phyloP scores from a whole-genome alignment of 768 basidiomycete species.

The Rhodotorula sphaerocarpa region DNA sequence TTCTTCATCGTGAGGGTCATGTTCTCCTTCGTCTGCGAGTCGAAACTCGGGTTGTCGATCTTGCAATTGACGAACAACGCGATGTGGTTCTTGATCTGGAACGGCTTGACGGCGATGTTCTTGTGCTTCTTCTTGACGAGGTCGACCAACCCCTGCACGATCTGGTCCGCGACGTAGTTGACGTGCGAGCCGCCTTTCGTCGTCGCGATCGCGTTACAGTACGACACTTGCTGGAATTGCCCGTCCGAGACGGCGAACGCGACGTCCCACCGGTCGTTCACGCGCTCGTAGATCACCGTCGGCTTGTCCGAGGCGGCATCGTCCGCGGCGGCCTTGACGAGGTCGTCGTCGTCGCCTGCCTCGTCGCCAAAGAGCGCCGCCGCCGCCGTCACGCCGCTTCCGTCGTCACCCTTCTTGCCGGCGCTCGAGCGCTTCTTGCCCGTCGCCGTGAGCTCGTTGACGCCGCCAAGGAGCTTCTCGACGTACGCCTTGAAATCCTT shows the following conservation, averaged over 20 bases:
- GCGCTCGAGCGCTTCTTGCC: constrained; percentile 1
- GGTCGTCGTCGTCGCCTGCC: constrained; percentile 16
- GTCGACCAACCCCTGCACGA: constrained; percentile 72
- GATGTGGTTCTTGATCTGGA: constrained; percentile 94
- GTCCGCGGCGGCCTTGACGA: constrained; percentile 22
- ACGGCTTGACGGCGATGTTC: constrained; percentile 81
- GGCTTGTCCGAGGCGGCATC: constrained; percentile 62
- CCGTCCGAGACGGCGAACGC: constrained; percentile 92
- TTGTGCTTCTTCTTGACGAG: constrained; percentile 95
- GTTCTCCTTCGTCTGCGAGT: constrained; percentile 97
- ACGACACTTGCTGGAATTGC: constrained; percentile 84
- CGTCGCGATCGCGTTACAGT: constrained; percentile 94
- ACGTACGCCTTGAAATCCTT: constrained; percentile 96
- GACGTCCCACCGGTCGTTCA: constrained; percentile 82
- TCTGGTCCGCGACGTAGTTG: constrained; percentile 69
- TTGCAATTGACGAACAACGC: constrained; percentile 94
- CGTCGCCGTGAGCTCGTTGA: constrained; percentile 57
- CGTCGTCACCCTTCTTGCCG: constrained; percentile 1
- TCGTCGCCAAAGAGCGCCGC: constrained; percentile 2
- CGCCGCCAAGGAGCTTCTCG: constrained; percentile 77
- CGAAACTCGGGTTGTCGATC: constrained; percentile 96
- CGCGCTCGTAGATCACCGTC: constrained; percentile 69
- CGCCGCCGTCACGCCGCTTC: neutral
- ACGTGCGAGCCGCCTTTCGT: constrained; percentile 96
- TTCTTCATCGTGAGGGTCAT: constrained; percentile 77